Evolutionary conservation across 495 filamentous ascomycete species (phyloP).

Genomic region (Peziza echinospora): DNA sequence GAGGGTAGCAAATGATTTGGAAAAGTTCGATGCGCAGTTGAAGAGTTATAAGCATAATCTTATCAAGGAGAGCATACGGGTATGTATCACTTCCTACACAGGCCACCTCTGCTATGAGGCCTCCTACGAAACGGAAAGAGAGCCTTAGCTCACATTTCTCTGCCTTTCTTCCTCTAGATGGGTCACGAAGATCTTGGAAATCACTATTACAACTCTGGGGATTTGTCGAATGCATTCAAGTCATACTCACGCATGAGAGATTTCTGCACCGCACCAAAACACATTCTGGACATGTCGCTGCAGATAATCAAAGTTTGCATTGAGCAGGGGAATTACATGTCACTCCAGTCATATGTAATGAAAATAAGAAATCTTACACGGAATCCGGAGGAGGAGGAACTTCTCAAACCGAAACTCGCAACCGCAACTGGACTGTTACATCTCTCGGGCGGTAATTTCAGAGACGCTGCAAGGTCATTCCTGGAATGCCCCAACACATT

Average conservation of each 20-base stretch:
- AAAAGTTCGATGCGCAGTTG: conserved; percentile 58
- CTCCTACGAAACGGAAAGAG: no score
- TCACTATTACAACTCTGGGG: conserved; percentile 43
- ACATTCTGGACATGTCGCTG: conserved; percentile 48
- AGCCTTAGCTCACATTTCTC: no score
- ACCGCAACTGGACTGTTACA: conserved; percentile 49
- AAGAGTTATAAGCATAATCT: conserved; percentile 93
- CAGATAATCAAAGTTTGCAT: conserved; percentile 44
- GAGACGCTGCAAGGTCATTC: conserved; percentile 54
- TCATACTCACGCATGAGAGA: conserved; percentile 55
- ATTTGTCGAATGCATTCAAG: conserved; percentile 38
- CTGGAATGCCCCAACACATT: conserved; percentile 33
- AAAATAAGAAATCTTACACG: conserved; percentile 37
- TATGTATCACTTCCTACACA: no score
- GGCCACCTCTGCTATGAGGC: no score
- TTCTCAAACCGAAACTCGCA: conserved; percentile 38
- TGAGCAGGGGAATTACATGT: conserved; percentile 45
- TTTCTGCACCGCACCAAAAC: conserved; percentile 45
- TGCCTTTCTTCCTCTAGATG: no score
- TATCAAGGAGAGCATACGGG: conserved; percentile 90
- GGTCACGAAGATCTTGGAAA: conserved; percentile 53
- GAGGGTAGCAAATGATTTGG: conserved; percentile 41
- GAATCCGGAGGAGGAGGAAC: conserved; percentile 35
- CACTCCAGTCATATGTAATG: conserved; percentile 41
- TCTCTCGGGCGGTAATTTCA: conserved; percentile 40